phyloP scores from a whole-genome alignment of 2,329 filamentous ascomycete genomes.

The Xylariaceae sp. region DNA sequence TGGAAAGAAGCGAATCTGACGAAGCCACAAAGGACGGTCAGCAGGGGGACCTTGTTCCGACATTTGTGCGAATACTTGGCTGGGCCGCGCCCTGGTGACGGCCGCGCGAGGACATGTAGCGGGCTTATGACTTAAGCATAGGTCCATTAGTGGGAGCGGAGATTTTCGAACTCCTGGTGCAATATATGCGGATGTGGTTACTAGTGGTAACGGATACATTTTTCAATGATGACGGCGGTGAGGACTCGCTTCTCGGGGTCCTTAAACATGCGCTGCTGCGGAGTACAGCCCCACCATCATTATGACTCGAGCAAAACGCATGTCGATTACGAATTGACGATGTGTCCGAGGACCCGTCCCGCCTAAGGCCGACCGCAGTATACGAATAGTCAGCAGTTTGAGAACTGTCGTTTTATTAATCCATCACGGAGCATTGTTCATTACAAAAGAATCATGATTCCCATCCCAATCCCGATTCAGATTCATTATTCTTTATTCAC shows the following conservation, averaged over 20 bases:
- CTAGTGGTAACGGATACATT: no score
- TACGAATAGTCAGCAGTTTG: slow-evolving; percentile 19
- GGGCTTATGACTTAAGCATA: slow-evolving; percentile 28
- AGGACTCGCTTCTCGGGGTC: slow-evolving; percentile 14
- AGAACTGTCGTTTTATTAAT: slow-evolving; percentile 9
- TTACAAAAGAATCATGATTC: slow-evolving; percentile 20
- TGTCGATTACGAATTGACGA: slow-evolving; percentile 24
- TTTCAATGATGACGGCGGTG: slow-evolving; percentile 13
- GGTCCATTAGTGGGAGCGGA: slow-evolving; percentile 5
- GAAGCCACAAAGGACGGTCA: slow-evolving; percentile 20
- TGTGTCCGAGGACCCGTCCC: slow-evolving; percentile 20
- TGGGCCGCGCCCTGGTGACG: no score
- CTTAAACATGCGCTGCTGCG: no score
- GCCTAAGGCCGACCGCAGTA: slow-evolving; percentile 25
- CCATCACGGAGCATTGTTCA: slow-evolving; percentile 2
- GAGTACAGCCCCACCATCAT: slow-evolving; percentile 11
- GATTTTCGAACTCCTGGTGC: no score
- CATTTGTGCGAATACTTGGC: no score
- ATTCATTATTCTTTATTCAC: slow-evolving; percentile 1
- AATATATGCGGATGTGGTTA: no score
- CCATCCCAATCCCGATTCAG: slow-evolving; percentile 4
- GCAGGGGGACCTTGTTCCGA: slow-evolving; percentile 16
- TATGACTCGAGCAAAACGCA: slow-evolving; percentile 17
- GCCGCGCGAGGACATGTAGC: no score
- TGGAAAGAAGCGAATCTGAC: slow-evolving; percentile 7